These are phyloP conservation scores for Xerocomellus amylosporus DNA, from an alignment of 768 basidiomycete genomes.

Conservation along the genomic window DNA sequence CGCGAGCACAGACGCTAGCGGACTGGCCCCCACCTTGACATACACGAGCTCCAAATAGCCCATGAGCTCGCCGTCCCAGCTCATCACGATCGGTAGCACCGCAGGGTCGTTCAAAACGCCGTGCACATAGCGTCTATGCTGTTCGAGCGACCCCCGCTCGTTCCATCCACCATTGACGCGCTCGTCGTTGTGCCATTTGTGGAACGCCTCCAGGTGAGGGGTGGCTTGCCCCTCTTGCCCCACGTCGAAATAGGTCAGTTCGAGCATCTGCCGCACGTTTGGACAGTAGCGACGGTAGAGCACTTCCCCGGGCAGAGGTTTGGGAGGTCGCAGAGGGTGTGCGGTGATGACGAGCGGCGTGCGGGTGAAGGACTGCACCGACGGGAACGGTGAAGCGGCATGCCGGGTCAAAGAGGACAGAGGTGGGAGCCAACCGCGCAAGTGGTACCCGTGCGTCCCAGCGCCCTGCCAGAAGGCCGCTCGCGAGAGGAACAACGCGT, in stretches of 20 bases:
- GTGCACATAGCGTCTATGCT: conserved; percentile 42
- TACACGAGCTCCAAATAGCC: conserved; percentile 48
- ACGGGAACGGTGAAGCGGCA: conserved; percentile 34
- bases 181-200: conserved; percentile 49
- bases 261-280: conserved; percentile 33
- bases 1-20: background rate
- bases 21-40: conserved; percentile 38
- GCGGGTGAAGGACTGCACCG: conserved; percentile 42
- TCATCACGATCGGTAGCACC: conserved; percentile 41
- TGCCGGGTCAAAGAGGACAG: conserved; percentile 27
- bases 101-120: conserved; percentile 37
- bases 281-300: conserved; percentile 39
- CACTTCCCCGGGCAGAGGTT: conserved; percentile 40
- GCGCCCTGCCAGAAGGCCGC: conserved; percentile 52
- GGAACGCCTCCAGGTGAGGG: conserved; percentile 43
- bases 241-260: conserved; percentile 30
- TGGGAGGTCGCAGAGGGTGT: conserved; percentile 51
- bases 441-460: conserved; percentile 36
- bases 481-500: conserved; percentile 38
- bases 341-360: conserved; percentile 45
- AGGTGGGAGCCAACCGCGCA: conserved; percentile 33
- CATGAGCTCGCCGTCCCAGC: conserved; percentile 43
- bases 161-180: conserved; percentile 47
- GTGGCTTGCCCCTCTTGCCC: conserved; percentile 9
- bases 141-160: conserved; percentile 42